Base-by-base conservation (phyloP, 2,329 filamentous ascomycete genomes). In the Cladophialophora yegresii region DNA sequence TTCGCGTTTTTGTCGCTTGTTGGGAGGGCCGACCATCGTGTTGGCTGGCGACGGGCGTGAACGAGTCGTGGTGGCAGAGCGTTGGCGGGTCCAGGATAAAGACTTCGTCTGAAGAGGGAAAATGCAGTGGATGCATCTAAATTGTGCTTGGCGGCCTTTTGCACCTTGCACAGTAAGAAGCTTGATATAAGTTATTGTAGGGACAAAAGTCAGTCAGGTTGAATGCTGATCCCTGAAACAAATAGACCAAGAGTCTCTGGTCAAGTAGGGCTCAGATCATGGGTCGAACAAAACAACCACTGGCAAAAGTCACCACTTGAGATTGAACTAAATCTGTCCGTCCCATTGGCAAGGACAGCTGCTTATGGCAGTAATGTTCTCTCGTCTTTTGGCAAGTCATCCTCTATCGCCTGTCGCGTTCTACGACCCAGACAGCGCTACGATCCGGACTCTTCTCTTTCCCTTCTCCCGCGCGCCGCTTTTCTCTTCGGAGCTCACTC, bases 401-500 rank as follows among this genome's bases (percentile, higher is more conserved):
- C n/a, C n/a, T n/a, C 20, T 4, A 22, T 22, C 8, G 7, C 28
- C 28, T n/a, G 10, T 53, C 45, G 9, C 28, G 13, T 53, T 30
- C 30, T 50, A 40, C 55, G n/a, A 57, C 20, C 54, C 50, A 45
- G 32, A 50, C 32, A 77, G 69, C 32, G 81, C 75, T 65, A 81
- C 71, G 58, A 81, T 77, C 33, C 79, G 72, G 9, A 81, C 79
- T 67, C 77, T 93, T 69, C 95, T 87, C 87, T 98, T 99, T 62
- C 95, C 95, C n/a, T 93, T 97, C 65, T 87, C 87, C 80, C 79
- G 76, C 22, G 77, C 76, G 45, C 76, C 77, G 40, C 96, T 91
- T 77, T 99, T 95, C 82, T 93, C 91, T 74, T 96, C 89, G 75
- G 98, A 96, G 72, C 87, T 91, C 69, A 99, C 92, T 75, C 88